Base-by-base conservation (phyloP, 768 basidiomycete species). In the Trametes cingulata region DNA sequence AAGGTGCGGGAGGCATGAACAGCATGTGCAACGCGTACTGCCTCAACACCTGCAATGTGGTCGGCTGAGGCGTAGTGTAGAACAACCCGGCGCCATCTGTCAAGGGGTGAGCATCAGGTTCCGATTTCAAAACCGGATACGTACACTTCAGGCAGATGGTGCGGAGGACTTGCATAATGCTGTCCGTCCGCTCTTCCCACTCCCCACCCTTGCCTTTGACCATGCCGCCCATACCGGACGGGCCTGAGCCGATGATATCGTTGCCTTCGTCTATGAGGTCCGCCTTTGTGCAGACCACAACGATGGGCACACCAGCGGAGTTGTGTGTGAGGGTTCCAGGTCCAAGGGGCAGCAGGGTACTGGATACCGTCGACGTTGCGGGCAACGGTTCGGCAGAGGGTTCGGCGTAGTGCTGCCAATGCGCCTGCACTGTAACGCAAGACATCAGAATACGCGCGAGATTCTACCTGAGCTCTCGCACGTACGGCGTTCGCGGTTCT, bases 181-280 rank as follows among this genome's bases (percentile, higher is more conserved):
- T 90, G 69, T 99, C 97, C 41, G 94, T 95, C 67, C 89, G 80
- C 73, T 99, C 97, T 73, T 99, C 97, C 91, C 91, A 93, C 67
- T 92, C 90, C 10, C 86, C 89, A 1, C 93, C 92, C 71, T 93
- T 94, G 3, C 91, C 91, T 73, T 93, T 94, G 3, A 93, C 88
- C 89, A 93, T 91, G 14, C 87, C 88, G 22, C 91, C 90, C 86
- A 93, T 93, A 0, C 90, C 91, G 0, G 90, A 83, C 1, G 88
- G 77, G 39, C 93, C 93, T 0, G 77, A 76, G 6, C 85, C 86
- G 17, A 82, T 85, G 56, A 87, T 79, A 67, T 91, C 89, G 65
- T 80, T 81, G 6, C 83, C 82, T 47, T 92, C 91, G 71, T 98
- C 94, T 60, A 98, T 95, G 61, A 93, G 72, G 72, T 98, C 95